Base-by-base conservation (phyloP, 495 filamentous ascomycete species). In the Physcia stellaris region DNA sequence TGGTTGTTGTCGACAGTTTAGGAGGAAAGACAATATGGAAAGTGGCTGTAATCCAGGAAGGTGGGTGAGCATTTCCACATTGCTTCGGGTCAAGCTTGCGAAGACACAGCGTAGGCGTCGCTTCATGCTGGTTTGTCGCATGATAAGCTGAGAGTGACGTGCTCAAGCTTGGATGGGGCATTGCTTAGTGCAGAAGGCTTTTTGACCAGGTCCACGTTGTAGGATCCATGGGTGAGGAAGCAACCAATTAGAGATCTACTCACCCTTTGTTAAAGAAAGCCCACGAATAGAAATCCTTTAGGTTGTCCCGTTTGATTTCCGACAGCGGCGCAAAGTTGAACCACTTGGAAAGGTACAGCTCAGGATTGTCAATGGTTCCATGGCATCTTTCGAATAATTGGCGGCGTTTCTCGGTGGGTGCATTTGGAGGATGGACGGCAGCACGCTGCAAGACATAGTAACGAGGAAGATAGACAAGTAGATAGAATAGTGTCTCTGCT, bases 271-370 rank as follows among this genome's bases (percentile, higher is more conserved):
- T 68, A 40, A 74, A 67, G 50, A 81, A 74, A 3, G 71, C 75
- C 78, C 77, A 81, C 20, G 66, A 52, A 30, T 75, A 50, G 45
- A 79, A 81, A 30, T 77, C 73, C 41, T 69, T 70, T 34, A 82
- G 53, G 47, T 83, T 80, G 26, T 80, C 79, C 18, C 66, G 56
- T 36, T 66, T 64, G 36, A 84, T 73, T n/a, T 77, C 68, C 4
- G 56, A 51, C n/a, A 54, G 26, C 24, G 64, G 56, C n/a, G 75
- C 73, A 21, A 65, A 68, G 12, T 75, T 64, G 48, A 81, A 80
- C 79, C 79, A 84, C 28, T 60, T 61, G 24, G 49, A 53, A 26
- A 83, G 49, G 48, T 80, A 84, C 24, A 48, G 54, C 38, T 72
- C 65, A 16, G 58, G 54, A 42, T 80, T 66, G 0, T 67, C 51